Evolutionary conservation across 805 yeast genomes (phyloP), one percentile per base, ranked within the genome.

Genomic region (Scheffersomyces spartinae): DNA sequence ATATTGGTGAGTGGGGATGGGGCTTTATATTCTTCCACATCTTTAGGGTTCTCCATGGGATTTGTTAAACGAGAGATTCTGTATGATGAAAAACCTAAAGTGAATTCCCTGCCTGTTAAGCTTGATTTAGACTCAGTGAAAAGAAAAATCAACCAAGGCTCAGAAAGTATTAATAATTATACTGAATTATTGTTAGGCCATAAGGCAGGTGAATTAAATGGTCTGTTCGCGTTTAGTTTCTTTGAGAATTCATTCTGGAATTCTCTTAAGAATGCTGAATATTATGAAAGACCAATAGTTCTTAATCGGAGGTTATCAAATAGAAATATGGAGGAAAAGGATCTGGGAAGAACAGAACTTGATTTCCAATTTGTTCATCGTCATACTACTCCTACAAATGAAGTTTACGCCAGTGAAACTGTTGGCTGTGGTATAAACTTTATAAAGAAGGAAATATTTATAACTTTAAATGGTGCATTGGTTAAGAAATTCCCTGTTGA

Each of bases 371-470:
- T 60, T 29, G 40, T 43, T n/a, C n/a, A n/a, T n/a, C n/a, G n/a
- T n/a, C n/a, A n/a, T n/a, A n/a, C n/a, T n/a, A n/a, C n/a, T 10
- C 9, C 9, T 7, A 9, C 11, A 9, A 10, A 6, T 9, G 42
- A 40, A 23, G 14, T 27, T 2, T 34, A 31, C 23, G 39, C 33
- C 21, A 39, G 49, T 1, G 65, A 57, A 31, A 32, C 43, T 5
- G 42, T 58, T 18, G 67, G 67, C 0, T 51, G 53, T 28, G 67
- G 67, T 2, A 56, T 60, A 18, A 60, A 60, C 38, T 59, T 50
- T 28, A 50, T 57, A 14, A 51, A 57, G 20, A 45, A 52, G 21
- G 39, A 61, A 3, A 31, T 60, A n/a, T 58, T 60, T 33, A 38
- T 59, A 14, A 60, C 67, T 1, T 43, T 59, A 30, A 59, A 60